phyloP scores from a whole-genome alignment of 192 early-diverging fungal genomes.

The Coemansia sp. region DNA sequence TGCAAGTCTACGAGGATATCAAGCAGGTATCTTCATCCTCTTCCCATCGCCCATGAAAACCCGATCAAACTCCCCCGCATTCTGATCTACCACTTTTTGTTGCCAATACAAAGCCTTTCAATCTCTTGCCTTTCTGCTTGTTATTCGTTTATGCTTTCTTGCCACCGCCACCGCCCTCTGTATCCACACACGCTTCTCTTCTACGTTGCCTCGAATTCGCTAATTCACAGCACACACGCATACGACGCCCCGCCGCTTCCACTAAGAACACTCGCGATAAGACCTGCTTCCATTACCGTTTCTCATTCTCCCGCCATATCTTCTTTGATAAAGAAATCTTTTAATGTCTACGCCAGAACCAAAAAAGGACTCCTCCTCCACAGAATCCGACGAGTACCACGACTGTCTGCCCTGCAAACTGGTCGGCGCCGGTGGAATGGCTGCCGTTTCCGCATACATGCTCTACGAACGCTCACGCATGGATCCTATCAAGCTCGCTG shows the following conservation, averaged over 20 bases:
- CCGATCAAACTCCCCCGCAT: no score
- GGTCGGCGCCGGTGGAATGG: conserved; percentile 37
- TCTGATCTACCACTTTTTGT: no score
- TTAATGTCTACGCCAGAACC: neutral
- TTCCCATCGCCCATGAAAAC: neutral
- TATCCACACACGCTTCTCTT: no score
- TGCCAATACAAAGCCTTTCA: no score
- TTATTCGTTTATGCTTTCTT: no score
- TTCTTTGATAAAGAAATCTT: no score
- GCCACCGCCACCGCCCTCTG: no score
- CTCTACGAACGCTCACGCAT: conserved; percentile 24
- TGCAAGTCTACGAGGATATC: conserved; percentile 50
- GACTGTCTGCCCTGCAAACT: conserved; percentile 52
- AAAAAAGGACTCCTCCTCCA: neutral
- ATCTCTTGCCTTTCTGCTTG: no score
- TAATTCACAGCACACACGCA: no score
- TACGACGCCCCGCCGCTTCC: no score
- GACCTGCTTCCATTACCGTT: neutral
- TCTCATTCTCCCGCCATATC: neutral
- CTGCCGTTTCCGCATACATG: conserved; percentile 31
- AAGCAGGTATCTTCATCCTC: conserved; percentile 1
- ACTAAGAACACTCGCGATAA: no score
- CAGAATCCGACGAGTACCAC: conserved; percentile 9
- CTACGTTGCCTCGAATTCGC: no score
- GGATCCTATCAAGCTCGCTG: conserved; percentile 29